phyloP scores from a whole-genome alignment of 495 filamentous ascomycete species.

The Penicillium desertorum region DNA sequence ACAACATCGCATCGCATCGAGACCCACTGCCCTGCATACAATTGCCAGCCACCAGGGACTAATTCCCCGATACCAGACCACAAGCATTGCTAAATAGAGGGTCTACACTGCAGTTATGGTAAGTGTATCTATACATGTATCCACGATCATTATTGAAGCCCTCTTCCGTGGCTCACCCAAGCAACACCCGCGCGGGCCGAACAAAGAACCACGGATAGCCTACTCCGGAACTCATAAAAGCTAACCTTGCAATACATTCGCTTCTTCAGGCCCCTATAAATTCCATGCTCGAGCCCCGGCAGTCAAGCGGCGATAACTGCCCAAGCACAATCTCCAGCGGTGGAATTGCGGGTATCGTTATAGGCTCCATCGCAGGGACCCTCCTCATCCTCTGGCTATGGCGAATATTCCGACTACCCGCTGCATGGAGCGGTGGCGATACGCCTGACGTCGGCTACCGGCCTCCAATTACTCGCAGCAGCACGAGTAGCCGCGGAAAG shows the following conservation, averaged over 20 bases:
- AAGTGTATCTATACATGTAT: background rate
- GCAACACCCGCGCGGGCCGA: constrained; percentile 2
- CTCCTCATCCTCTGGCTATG: constrained; percentile 56
- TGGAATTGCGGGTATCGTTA: constrained; percentile 60
- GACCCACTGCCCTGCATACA: constrained; percentile 11
- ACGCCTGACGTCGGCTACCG: constrained; percentile 31
- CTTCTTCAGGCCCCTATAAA: constrained; percentile 20
- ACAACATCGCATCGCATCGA: constrained; percentile 2
- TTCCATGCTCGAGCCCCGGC: constrained; percentile 25
- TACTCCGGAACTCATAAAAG: background rate
- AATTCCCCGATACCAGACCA: constrained; percentile 2
- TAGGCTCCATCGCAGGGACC: constrained; percentile 57
- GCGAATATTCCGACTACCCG: constrained; percentile 28
- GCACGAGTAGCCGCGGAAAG: constrained; percentile 12
- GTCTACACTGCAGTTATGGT: constrained; percentile 4
- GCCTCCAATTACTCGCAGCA: constrained; percentile 19
- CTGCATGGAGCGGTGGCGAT: constrained; percentile 21
- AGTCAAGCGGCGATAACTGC: constrained; percentile 27
- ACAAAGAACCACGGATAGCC: constrained; percentile 9
- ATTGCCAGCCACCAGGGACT: constrained; percentile 6
- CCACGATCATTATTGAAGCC: background rate
- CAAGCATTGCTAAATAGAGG: background rate
- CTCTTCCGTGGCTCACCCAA: constrained; percentile 2
- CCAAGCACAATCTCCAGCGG: constrained; percentile 50
- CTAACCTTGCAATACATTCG: background rate